A percentile compares a stretch with the other conserved stretches of the same genome.
Evolutionary conservation across 1,139 yeast genomes (phyloP).

Genomic region (Debaryomyces sp.): DNA sequence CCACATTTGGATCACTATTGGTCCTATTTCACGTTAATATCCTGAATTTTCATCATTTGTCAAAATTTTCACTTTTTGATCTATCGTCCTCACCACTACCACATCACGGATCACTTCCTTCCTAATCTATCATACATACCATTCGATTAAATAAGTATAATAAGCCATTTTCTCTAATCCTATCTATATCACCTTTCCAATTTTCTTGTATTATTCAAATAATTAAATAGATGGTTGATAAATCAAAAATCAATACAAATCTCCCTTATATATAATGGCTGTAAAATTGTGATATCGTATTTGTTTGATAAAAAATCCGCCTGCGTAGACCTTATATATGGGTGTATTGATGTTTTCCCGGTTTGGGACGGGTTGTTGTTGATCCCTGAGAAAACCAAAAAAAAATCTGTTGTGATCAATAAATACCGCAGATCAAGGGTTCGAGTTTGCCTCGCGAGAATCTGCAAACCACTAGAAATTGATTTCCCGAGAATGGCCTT

Average conservation of each 20-base stretch:
- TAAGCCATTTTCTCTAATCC: conserved; percentile 15
- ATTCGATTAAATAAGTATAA: conserved; percentile 22
- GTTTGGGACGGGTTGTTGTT: neutral
- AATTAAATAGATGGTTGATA: neutral
- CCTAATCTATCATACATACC: conserved; percentile 19
- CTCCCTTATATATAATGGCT: conserved; percentile 5
- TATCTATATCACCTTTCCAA: neutral
- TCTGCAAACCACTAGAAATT: no score
- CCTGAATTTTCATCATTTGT: neutral
- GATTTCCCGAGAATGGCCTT: neutral
- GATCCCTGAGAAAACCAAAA: neutral
- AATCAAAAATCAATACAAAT: neutral
- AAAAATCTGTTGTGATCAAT: no score
- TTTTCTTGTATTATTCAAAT: neutral
- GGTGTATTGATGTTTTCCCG: neutral
- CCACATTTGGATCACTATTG: conserved; percentile 14
- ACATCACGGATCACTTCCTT: neutral
- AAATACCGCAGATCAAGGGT: neutral
- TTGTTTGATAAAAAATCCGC: neutral
- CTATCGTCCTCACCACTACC: neutral
- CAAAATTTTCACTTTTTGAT: neutral
- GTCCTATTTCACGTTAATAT: conserved; percentile 16
- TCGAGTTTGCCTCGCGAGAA: neutral
- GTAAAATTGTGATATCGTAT: conserved; percentile 3
- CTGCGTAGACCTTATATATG: neutral